Evolutionary conservation across 139 green algal genomes (phyloP), one percentile per base, ranked within the genome.

Genomic region (Volvox africanus): DNA sequence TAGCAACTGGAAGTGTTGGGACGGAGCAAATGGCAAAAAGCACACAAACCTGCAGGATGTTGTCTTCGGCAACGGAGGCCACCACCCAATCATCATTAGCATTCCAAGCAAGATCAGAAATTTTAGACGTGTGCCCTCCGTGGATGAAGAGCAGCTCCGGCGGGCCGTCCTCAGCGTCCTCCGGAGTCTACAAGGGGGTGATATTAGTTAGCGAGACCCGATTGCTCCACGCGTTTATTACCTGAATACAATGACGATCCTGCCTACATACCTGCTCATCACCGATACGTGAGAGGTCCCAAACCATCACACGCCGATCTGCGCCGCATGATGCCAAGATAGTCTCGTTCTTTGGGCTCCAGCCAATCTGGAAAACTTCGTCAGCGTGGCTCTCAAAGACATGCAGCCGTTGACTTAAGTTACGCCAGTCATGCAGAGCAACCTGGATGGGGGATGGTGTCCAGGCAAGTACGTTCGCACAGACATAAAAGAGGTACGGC

Each of bases 301-400:
- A 99, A 22, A 99, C 95, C 96, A 99, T 99, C 50, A 99, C 93
- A 12, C 98, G 95, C 21, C 98, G 92, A 92, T 99, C 98, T 1
- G 98, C 98, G 1, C 98, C 98, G 87, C 97, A 99, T 24, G 97
- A 99, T 2, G 97, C 95, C 61, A 99, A 91, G 28, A 99, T 96
- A 22, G 98, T 99, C 93, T 99, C 98, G 90, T 99, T 97, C 90
- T 98, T 97, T 32, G 98, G 98, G 88, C 93, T 98, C 98, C 98
- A 99, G 0, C 97, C 96, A 83, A 99, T 96, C 95, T 99, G 96
- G 94, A 99, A 99, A 20, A 99, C 98, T 92, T 99, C 98, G 89
- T 99, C 98, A 17, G 93, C 95, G 93, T 99, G 98, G 87, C 95
- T 94, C 86, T 98, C 96, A 93, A 99, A 98, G 67, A 97, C 95